Evolutionary conservation across 2,329 filamentous ascomycete species (phyloP), one percentile per base, ranked within the genome.

Genomic region (Pestalotiopsis sp.): DNA sequence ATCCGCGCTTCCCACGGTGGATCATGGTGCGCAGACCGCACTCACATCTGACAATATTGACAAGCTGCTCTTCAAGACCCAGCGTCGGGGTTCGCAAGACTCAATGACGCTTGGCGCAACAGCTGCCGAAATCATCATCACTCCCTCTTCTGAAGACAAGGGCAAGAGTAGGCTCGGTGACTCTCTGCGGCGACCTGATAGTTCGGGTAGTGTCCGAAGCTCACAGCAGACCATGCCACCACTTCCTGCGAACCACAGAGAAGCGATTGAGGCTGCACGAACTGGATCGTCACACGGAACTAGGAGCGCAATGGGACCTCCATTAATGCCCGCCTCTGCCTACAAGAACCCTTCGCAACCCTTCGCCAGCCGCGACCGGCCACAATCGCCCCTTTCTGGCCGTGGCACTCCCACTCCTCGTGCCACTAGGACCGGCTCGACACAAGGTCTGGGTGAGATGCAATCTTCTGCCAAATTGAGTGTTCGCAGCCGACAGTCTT

Each of bases 11-110:
- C 79, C 82, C 67, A 91, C 86, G 70, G 82, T 85, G 23, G 93
- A 97, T 74, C 91, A 92, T 72, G 89, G 91, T 66, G 92, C 92
- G 14, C 95, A 98, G 81, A 98, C 95, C 27, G 86, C 91, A 52
- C 84, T 98, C 38, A 97, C 94, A n/a, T 89, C 93, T 0, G 89
- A 92, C 64, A 90, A 92, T 68, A 93, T 97, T 71, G 94, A 97
- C 73, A 87, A 89, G 67, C 85, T 97, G 75, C 81, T 97, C 58
- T 31, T 25, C 68, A 86, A 87, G 72, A 84, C 86, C 66, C 89
- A 88, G 73, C 70, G 70, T 52, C 75, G 75, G 27, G 68, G 75
- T 36, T 75, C 76, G 40, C 77, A 75, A 23, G 70, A 72, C 31
- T 70, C 73, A 36, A 74, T 72, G 40, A 69, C 62, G 12, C 71